These are phyloP conservation scores for Paraphoma sp. DNA, from an alignment of 2,329 filamentous ascomycete genomes.

Conservation along the genomic window DNA sequence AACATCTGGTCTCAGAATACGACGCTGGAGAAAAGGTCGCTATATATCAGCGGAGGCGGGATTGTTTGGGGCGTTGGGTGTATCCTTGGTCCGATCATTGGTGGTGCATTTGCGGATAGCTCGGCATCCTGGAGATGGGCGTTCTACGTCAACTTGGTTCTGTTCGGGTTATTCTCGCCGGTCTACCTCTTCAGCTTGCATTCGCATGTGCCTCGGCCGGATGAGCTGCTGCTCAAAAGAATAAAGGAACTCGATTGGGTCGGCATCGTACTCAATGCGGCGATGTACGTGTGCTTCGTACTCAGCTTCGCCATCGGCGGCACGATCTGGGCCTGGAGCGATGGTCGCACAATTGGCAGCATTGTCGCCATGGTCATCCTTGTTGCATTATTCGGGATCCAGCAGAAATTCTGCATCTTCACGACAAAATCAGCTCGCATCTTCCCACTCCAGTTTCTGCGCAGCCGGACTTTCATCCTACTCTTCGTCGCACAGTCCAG, in stretches of 20 bases:
- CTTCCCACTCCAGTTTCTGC: slow-evolving; percentile 59
- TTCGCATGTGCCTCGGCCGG: slow-evolving; percentile 7
- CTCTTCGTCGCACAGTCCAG: slow-evolving; percentile 10
- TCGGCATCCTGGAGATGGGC: not conserved
- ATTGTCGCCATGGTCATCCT: slow-evolving; percentile 55
- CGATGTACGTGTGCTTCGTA: slow-evolving; percentile 50
- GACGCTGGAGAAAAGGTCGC: slow-evolving; percentile 31
- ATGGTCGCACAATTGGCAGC: slow-evolving; percentile 52
- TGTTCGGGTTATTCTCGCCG: slow-evolving; percentile 54
- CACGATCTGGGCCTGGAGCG: slow-evolving; percentile 56
- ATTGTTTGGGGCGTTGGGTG: slow-evolving; percentile 54
- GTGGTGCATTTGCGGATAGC: slow-evolving; percentile 34
- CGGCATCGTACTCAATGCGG: slow-evolving; percentile 54
- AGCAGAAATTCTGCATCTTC: slow-evolving; percentile 54
- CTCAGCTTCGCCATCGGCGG: slow-evolving; percentile 63
- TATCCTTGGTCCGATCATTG: slow-evolving; percentile 40
- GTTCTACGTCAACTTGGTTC: slow-evolving; percentile 63
- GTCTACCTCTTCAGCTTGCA: slow-evolving; percentile 18
- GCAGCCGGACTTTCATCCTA: slow-evolving; percentile 8
- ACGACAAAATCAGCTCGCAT: slow-evolving; percentile 55
- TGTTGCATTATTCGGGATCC: slow-evolving; percentile 51
- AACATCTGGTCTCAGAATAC: slow-evolving; percentile 33
- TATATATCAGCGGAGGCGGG: slow-evolving; percentile 42
- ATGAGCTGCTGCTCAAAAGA: not conserved
- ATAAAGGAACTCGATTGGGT: slow-evolving; percentile 32